phyloP scores from a whole-genome alignment of 164 flowering plant species.

The Sedum album region DNA sequence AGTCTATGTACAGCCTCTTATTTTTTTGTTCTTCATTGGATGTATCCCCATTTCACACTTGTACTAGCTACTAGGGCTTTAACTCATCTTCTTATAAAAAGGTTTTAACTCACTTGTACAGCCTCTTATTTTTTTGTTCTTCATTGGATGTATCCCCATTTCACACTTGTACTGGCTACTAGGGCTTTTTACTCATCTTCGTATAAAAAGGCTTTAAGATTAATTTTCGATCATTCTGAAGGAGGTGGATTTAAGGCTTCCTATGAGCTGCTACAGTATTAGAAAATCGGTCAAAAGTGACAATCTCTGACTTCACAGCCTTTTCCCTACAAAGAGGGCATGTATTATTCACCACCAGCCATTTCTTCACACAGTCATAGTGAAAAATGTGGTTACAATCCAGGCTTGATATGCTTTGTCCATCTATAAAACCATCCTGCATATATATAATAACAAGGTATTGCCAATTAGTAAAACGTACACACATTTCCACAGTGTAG shows the following conservation, averaged over 20 bases:
- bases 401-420: background rate
- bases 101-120: no score
- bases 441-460: no score
- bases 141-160: background rate
- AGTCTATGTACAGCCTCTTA: background rate
- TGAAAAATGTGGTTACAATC: background rate
- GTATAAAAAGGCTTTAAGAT: no score
- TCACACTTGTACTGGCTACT: no score
- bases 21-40: background rate
- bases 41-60: background rate
- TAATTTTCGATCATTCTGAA: background rate
- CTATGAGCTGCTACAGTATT: background rate
- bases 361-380: background rate
- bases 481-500: no score
- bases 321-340: background rate
- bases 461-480: no score
- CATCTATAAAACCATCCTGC: constrained; percentile 4
- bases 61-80: no score
- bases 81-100: no score
- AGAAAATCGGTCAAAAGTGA: background rate
- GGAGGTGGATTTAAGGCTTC: background rate
- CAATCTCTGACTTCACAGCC: background rate
- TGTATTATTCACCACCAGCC: background rate
- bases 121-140: background rate
- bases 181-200: no score